Conservation (phyloP, 768 basidiomycete species). For the Tricholoma saponaceum region DNA sequence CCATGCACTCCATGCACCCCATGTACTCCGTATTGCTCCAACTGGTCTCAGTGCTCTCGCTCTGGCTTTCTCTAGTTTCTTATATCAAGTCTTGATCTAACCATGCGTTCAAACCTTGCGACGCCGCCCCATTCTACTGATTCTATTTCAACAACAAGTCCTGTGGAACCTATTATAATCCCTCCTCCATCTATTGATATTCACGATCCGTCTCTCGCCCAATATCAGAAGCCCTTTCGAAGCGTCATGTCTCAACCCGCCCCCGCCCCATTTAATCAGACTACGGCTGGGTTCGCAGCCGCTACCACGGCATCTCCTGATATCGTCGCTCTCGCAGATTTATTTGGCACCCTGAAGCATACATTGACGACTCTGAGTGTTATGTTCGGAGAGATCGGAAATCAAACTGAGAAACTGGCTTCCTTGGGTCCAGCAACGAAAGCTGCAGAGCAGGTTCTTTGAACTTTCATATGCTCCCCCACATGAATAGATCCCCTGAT, state of each 20-base stretch:
- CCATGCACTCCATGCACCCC: background rate
- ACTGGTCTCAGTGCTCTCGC: background rate
- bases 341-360: constrained; percentile 42
- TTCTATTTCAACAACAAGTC: constrained; percentile 9
- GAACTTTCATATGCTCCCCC: constrained; percentile 3
- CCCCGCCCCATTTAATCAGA: background rate
- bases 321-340: constrained; percentile 37
- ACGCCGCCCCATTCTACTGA: constrained; percentile 4
- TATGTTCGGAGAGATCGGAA: constrained; percentile 41
- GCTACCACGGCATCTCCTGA: constrained; percentile 30
- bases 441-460: constrained; percentile 35
- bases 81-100: background rate
- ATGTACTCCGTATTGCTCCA: background rate
- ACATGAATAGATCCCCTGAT: background rate
- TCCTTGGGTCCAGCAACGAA: constrained; percentile 42
- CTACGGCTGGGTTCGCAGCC: constrained; percentile 8
- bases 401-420: constrained; percentile 42
- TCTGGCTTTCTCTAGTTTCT: background rate
- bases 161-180: constrained; percentile 22
- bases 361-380: constrained; percentile 35
- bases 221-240: background rate
- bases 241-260: background rate
- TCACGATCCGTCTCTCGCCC: background rate
- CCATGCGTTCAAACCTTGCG: constrained; percentile 6
- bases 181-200: constrained; percentile 14